A percentile compares a stretch with the other conserved stretches of the same genome.
Evolutionary conservation across 2,329 filamentous ascomycete species (phyloP).

Genomic region (Pseudogymnoascus sp.): DNA sequence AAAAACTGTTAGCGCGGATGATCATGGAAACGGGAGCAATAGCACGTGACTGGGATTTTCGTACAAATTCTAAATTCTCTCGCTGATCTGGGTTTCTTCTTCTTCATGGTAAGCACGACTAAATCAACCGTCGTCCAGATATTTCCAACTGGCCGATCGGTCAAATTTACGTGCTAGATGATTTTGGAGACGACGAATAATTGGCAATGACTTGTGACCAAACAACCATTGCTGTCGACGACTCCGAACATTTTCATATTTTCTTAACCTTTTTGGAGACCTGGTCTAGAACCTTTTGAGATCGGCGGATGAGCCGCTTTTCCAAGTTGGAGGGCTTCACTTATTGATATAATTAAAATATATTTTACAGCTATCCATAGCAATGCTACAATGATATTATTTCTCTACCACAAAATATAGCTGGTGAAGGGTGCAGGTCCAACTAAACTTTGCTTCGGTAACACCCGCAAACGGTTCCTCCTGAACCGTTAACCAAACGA

Average conservation of each 20-base stretch:
- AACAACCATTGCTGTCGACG: not conserved
- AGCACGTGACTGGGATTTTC: not conserved
- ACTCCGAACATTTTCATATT: conserved; percentile 5
- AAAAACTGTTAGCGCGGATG: conserved; percentile 11
- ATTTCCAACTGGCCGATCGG: conserved; percentile 23
- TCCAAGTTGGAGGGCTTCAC: not conserved
- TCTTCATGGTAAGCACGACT: conserved; percentile 23
- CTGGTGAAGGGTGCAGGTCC: not conserved
- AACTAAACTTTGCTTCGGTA: conserved; percentile 4
- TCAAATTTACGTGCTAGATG: conserved; percentile 27
- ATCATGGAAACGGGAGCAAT: not conserved
- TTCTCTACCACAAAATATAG: not conserved
- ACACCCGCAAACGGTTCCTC: not conserved
- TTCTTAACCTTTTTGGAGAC: not conserved
- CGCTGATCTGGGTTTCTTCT: conserved; percentile 9
- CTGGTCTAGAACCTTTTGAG: not conserved
- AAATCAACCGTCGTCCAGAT: conserved; percentile 25
- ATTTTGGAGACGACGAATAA: not conserved
- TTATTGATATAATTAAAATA: not conserved
- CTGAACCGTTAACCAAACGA: conserved; percentile 1
- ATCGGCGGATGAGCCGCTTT: not conserved
- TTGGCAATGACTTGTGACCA: not conserved
- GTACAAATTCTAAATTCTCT: not conserved
- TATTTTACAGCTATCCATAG: not conserved
- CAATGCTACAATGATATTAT: not conserved